Evolutionary conservation across 306 rosid species (phyloP).

Genomic region (Myrica gale): DNA sequence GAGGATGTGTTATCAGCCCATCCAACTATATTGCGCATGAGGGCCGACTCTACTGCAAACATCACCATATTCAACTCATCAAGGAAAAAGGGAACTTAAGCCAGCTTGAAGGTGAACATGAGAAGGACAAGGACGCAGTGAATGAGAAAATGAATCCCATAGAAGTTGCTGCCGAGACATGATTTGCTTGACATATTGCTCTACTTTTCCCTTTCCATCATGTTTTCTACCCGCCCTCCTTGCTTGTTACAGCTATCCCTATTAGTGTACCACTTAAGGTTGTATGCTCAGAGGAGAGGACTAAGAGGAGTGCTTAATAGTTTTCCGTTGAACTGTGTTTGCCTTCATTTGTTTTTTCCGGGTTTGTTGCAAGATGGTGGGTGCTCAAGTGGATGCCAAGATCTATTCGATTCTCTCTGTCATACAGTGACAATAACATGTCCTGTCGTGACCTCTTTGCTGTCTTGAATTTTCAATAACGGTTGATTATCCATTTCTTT

Average conservation of each 20-base stretch:
- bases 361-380: conserved; percentile 33
- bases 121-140: conserved; percentile 38
- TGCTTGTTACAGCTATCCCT: conserved; percentile 3
- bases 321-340: conserved; percentile 23
- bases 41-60: conserved; percentile 95
- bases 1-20: conserved; percentile 96
- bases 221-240: not conserved
- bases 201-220: conserved; percentile 18
- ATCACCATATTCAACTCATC: conserved; percentile 90
- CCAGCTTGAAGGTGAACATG: conserved; percentile 92
- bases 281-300: conserved; percentile 12
- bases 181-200: conserved; percentile 20
- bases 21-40: conserved; percentile 97
- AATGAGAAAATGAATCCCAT: conserved; percentile 41
- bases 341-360: conserved; percentile 30
- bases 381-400: conserved; percentile 40
- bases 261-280: conserved; percentile 11
- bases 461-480: conserved; percentile 25
- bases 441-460: conserved; percentile 12
- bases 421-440: conserved; percentile 16
- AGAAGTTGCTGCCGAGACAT: conserved; percentile 56
- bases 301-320: conserved; percentile 15
- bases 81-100: conserved; percentile 93
- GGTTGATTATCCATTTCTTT: conserved; percentile 10
- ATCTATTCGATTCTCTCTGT: conserved; percentile 34